Conservation (phyloP, 1,284 basidiomycete genomes). For the Fistulinella cinereoalba region DNA sequence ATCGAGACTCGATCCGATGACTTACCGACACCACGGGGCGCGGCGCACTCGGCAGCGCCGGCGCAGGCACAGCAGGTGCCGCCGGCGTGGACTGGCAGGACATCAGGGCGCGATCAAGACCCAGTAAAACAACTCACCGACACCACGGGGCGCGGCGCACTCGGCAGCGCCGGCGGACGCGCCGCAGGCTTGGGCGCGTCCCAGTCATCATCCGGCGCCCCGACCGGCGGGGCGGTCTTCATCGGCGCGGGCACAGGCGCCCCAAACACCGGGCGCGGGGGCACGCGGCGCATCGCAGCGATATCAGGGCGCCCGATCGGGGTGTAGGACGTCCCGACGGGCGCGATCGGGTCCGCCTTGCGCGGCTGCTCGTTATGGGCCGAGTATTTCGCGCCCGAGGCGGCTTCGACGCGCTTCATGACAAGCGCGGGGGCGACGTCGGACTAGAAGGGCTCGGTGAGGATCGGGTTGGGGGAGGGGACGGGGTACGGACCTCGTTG, state of each 20-base stretch:
- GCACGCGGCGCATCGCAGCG: slow-evolving; percentile 51
- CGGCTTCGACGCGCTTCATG: slow-evolving; percentile 85
- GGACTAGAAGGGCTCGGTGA: slow-evolving; percentile 41
- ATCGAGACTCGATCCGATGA: neutral
- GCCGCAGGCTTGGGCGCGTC: slow-evolving; percentile 36
- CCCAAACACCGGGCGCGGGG: slow-evolving; percentile 37
- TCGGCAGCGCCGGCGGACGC: slow-evolving; percentile 5
- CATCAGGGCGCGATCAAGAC: no score
- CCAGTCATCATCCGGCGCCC: slow-evolving; percentile 57
- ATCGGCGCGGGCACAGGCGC: slow-evolving; percentile 41
- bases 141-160: slow-evolving; percentile 10
- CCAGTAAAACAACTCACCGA: slow-evolving; percentile 14
- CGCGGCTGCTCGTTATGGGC: slow-evolving; percentile 66
- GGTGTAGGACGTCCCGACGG: slow-evolving; percentile 69
- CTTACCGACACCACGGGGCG: slow-evolving; percentile 19
- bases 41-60: slow-evolving; percentile 9
- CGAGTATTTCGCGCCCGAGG: slow-evolving; percentile 91
- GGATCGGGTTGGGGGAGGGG: neutral
- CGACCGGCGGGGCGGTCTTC: slow-evolving; percentile 38
- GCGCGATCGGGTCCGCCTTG: slow-evolving; percentile 66
- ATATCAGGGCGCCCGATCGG: slow-evolving; percentile 74
- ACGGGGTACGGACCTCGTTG: slow-evolving; percentile 65
- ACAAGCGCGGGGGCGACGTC: slow-evolving; percentile 81
- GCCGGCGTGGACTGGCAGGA: no score
- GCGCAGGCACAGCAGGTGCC: slow-evolving; percentile 12